Evolutionary conservation across 164 flowering plant genomes (phyloP).

Genomic region (Piper longum): DNA sequence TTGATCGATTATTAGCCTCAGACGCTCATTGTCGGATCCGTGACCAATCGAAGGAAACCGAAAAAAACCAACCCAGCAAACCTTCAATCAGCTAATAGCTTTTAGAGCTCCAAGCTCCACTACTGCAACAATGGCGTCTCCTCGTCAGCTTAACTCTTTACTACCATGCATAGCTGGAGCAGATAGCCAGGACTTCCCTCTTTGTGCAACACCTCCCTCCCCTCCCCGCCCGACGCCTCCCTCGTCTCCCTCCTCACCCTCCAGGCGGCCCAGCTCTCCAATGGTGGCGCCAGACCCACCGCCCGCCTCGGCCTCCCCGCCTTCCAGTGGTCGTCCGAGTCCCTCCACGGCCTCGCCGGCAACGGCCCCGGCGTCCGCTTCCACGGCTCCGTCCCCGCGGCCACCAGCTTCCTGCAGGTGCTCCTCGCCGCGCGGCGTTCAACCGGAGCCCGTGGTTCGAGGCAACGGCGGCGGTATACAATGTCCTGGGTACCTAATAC

Average conservation of each 20-base stretch:
- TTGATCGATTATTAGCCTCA: no score
- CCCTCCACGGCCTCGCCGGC: constrained; percentile 30
- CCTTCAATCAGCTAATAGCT: no score
- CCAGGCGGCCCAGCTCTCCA: constrained; percentile 24
- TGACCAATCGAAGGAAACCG: no score
- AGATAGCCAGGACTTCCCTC: constrained; percentile 4
- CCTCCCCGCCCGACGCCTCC: constrained; percentile 12
- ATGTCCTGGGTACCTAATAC: no score
- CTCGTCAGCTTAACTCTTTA: constrained; percentile 1
- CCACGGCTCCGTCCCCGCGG: constrained; percentile 16
- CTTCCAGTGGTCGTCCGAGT: constrained; percentile 46
- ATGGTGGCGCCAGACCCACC: constrained; percentile 16
- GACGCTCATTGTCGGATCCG: no score
- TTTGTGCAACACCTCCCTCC: constrained; percentile 25
- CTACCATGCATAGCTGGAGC: neutral
- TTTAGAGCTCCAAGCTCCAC: no score
- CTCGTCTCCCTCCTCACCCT: constrained; percentile 23
- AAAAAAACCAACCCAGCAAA: no score
- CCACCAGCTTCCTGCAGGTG: constrained; percentile 37
- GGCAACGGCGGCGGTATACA: constrained; percentile 24
- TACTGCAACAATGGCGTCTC: constrained; percentile 1
- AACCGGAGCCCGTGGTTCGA: constrained; percentile 25
- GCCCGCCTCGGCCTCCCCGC: constrained; percentile 25
- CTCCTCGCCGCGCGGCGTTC: constrained; percentile 30
- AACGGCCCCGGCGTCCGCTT: constrained; percentile 28